Evolutionary conservation across 805 yeast species (phyloP), one percentile per base, ranked within the genome.

Genomic region (Metschnikowia amazonensis): DNA sequence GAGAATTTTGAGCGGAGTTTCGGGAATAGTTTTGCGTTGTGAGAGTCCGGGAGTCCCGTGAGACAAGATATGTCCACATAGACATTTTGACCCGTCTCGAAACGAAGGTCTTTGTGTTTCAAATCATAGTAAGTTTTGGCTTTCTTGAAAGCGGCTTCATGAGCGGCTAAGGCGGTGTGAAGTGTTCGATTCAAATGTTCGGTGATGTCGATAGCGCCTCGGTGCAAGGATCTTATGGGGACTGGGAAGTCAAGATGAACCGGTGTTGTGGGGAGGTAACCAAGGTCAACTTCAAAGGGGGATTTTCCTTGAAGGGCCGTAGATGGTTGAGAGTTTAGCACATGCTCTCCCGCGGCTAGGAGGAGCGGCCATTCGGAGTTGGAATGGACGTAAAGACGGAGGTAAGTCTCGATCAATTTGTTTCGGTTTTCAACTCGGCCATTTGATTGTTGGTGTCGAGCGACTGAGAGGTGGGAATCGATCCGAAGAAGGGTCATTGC

Each of bases 1-100:
- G 39, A 18, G 27, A 36, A 36, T 20, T 36, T 36, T 4, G 39
- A 36, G 11, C 43, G 36, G 11, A 40, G 37, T 36, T 40, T 40
- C 2, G 43, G 37, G n/a, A 18, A 32, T 23, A 24, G 31, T 16
- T 31, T 25, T 20, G 43, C 21, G 13, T 32, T 40, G 11, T 32
- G 29, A 13, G 33, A n/a, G 18, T 41, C 37, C 11, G 28, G 32
- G 3, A 20, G 37, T 10, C 34, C n/a, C 13, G 37, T 30, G 17
- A 41, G 37, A 8, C 27, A 23, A 8, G 29, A 7, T n/a, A 31
- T 16, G 6, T 41, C 44, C n/a, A 41, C 13, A 24, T 32, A 41
- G 11, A 32, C 37, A 14, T 31, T 31, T n/a, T 31, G 36, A 30
- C 40, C 31, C 6, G 16, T 21, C 16, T 31, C 31, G 28, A 31